Percentiles rank a stretch among this genome's conserved stretches.
phyloP scores from a whole-genome alignment of 139 green algal species.

The Closterium sp. region DNA sequence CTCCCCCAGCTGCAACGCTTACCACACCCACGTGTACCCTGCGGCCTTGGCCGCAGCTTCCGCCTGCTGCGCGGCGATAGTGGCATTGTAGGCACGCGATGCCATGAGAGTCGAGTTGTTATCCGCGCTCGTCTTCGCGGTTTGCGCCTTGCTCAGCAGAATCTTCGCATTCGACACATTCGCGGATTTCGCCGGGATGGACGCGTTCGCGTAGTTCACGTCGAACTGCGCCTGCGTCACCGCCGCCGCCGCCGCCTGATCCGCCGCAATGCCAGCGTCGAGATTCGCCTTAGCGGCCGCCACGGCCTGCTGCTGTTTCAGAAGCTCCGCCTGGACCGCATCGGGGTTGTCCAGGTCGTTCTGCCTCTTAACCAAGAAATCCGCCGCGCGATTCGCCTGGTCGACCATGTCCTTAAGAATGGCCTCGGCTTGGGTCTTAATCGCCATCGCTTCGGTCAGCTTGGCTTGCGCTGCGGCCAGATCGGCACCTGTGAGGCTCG shows the following conservation, averaged over 20 bases:
- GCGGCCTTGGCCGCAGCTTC: background rate
- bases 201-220: background rate
- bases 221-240: background rate
- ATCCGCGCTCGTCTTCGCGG: background rate
- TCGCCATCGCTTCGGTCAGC: background rate
- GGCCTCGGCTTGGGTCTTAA: background rate
- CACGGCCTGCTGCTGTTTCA: background rate
- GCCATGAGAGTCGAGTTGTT: background rate
- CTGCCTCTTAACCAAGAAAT: background rate
- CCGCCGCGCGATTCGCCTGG: background rate
- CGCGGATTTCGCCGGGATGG: background rate
- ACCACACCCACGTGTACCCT: background rate
- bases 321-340: background rate
- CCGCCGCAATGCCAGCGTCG: background rate
- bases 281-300: background rate
- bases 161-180: background rate
- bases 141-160: background rate
- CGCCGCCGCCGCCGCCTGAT: background rate
- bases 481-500: background rate
- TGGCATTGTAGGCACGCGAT: background rate
- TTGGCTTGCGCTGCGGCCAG: background rate
- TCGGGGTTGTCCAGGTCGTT: background rate
- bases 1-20: background rate
- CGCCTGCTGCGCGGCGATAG: background rate
- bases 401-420: background rate